Conservation (phyloP, 108 stramenopile species). For the Mediolabrus comicus region DNA sequence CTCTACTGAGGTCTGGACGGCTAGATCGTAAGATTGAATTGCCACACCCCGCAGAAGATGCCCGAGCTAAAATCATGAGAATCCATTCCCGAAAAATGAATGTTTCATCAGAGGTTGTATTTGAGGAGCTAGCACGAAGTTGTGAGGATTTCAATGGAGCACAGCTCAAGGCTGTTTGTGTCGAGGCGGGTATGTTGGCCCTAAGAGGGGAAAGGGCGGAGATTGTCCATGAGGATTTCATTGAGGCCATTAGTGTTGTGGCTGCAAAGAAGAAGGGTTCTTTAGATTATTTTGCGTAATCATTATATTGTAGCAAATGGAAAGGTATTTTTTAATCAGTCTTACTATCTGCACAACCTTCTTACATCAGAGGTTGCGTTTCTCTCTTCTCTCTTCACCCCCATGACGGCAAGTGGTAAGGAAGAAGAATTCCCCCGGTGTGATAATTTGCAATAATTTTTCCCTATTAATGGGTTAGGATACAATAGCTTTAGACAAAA, state of each 20-base stretch:
- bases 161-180: conserved; percentile 97
- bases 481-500: too few relatives aligned
- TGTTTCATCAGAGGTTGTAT: conserved; percentile 88
- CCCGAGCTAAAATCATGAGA: conserved; percentile 89
- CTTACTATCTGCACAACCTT: too few relatives aligned
- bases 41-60: conserved; percentile 96
- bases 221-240: conserved; percentile 95
- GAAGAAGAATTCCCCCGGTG: too few relatives aligned
- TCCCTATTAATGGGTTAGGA: too few relatives aligned
- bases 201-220: conserved; percentile 77
- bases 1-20: conserved; percentile 94
- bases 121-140: conserved; percentile 93
- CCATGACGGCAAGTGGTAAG: too few relatives aligned
- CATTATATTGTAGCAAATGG: too few relatives aligned
- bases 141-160: conserved; percentile 99
- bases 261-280: conserved; percentile 98
- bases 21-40: conserved; percentile 99
- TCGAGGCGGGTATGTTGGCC: conserved; percentile 99
- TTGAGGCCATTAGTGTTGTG: conserved; percentile 97
- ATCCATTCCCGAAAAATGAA: conserved; percentile 97
- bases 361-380: too few relatives aligned
- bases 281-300: conserved; percentile 95
- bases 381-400: too few relatives aligned
- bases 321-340: background rate
- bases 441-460: too few relatives aligned